Percentiles rank a stretch among this genome's conserved stretches.
phyloP scores from a whole-genome alignment of 495 filamentous ascomycete species.

The Penicillium paxilli region DNA sequence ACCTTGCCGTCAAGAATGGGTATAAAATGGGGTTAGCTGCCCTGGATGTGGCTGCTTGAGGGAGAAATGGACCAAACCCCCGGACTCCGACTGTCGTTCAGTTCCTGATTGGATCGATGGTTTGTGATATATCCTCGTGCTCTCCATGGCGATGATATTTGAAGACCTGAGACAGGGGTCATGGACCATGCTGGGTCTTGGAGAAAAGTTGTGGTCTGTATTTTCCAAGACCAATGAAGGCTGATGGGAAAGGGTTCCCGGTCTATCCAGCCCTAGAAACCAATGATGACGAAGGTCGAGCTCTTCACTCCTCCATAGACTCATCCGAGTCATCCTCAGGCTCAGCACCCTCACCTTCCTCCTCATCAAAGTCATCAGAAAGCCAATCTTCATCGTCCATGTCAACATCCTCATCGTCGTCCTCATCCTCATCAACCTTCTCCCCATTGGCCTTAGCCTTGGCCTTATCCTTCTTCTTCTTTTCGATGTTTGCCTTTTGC shows the following conservation, averaged over 20 bases:
- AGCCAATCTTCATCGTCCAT: slow-evolving; percentile 61
- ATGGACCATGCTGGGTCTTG: neutral
- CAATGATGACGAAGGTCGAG: neutral
- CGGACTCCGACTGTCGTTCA: neutral
- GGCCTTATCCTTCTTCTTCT: slow-evolving; percentile 67
- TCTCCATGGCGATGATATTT: neutral
- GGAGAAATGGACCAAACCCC: neutral
- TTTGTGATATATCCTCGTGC: neutral
- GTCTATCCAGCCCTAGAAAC: neutral
- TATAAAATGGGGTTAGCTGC: slow-evolving; percentile 16
- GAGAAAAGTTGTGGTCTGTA: neutral
- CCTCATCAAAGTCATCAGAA: slow-evolving; percentile 61
- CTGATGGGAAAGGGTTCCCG: neutral
- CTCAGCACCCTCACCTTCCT: slow-evolving; percentile 48
- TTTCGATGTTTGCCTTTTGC: slow-evolving; percentile 85
- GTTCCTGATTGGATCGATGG: neutral
- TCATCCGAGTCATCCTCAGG: slow-evolving; percentile 39
- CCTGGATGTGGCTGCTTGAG: neutral
- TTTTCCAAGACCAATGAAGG: neutral
- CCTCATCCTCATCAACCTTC: slow-evolving; percentile 45
- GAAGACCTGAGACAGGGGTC: neutral
- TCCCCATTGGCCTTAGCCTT: slow-evolving; percentile 45
- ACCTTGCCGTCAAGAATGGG: slow-evolving; percentile 12
- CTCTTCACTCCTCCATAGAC: slow-evolving; percentile 40
- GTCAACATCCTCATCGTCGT: slow-evolving; percentile 57